Base-by-base conservation (phyloP, 1,139 yeast genomes). In the Yamadazyma songkhlaensis region DNA sequence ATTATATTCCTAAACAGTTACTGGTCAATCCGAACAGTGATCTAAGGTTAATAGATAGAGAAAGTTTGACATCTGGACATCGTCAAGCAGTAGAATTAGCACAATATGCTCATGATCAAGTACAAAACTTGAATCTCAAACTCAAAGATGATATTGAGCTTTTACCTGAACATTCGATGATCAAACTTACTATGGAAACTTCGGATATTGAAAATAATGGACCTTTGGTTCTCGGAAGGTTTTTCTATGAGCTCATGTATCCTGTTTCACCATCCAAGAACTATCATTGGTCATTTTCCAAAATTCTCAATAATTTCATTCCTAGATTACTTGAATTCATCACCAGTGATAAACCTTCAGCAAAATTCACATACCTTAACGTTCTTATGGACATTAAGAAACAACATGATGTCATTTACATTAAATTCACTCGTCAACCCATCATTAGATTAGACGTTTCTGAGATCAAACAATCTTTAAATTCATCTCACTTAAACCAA, bases 201-300 rank as follows among this genome's bases (percentile, higher is more conserved):
- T 12, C 17, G 6, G 36, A 35, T 6, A 17, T 15, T 9, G 13
- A 20, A 12, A 17, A 32, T 39, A 12, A 46, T 27, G 59, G 50
- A 15, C 46, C 51, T 6, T 29, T 49, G n/a, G 56, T 69, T 0
- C 43, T 63, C 1, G 51, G 63, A 12, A 47, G 73, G 32, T 57
- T 61, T 20, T 43, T 77, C 4, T 76, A 53, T 46, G 50, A 59
- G 6, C 35, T 44, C 2, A 46, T 72, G 6, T 53, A 53, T 32
- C 64, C 62, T 0, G 49, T 70, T 3, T 70, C 79, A 0, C 60
- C 79, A 0, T 51, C 65, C 1, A 54, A 55, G 13, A 63, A 72
- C 30, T 74, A 64, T 45, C 71, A 71, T 44, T 75, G 77, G 70
- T 53, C 63, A 3, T 76, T 68, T 42, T 64, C 78, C 4, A 70